Conservation (phyloP, 2,329 filamentous ascomycete species). For the Claviceps africana region DNA sequence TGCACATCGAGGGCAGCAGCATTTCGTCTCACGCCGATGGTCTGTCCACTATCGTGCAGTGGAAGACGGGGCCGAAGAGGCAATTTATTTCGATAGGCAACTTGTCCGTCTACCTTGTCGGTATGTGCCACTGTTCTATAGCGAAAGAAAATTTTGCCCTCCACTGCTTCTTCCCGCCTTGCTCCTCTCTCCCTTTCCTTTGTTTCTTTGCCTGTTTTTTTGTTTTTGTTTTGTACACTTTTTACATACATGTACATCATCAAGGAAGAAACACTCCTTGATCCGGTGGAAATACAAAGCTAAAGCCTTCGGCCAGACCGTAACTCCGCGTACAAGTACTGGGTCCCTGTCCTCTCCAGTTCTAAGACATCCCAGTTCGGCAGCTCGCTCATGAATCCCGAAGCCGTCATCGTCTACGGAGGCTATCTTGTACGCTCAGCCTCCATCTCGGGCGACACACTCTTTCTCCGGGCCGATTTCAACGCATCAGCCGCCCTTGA, state of each 20-base stretch:
- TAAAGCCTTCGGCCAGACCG: constrained; percentile 30
- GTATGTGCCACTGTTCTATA: constrained; percentile 10
- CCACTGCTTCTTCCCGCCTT: too few relatives aligned
- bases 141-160: neutral
- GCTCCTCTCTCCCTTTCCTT: neutral
- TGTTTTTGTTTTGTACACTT: neutral
- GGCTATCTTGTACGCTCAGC: constrained; percentile 52
- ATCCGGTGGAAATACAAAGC: neutral
- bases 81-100: constrained; percentile 20
- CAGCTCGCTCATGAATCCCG: constrained; percentile 21
- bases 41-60: constrained; percentile 17
- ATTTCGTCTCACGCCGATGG: constrained; percentile 11
- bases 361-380: constrained; percentile 16
- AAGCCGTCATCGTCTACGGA: constrained; percentile 45
- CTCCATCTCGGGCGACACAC: constrained; percentile 35
- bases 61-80: constrained; percentile 15
- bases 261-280: neutral
- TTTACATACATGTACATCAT: neutral
- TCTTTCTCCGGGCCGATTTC: constrained; percentile 56
- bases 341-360: constrained; percentile 43
- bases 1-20: constrained; percentile 15
- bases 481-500: constrained; percentile 50
- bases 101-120: constrained; percentile 28
- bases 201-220: too few relatives aligned
- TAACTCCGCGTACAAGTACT: constrained; percentile 55